Evolutionary conservation across 106 monocot genomes (phyloP), one percentile per base, ranked within the genome.

Genomic region (Acanthochlamys bracteata): DNA sequence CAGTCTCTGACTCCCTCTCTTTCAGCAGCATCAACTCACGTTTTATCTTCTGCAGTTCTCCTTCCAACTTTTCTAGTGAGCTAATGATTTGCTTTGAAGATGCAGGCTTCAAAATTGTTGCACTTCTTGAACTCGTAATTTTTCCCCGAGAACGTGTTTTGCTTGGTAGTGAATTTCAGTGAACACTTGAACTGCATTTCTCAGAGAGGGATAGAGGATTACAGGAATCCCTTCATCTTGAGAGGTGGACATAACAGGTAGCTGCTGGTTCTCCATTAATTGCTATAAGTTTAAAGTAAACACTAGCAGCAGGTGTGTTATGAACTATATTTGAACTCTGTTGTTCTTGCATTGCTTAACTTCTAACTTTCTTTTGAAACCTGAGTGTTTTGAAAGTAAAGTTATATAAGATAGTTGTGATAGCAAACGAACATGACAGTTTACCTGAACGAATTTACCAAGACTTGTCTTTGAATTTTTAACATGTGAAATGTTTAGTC

Each of bases 21-120:
- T 65, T 65, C 65, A 65, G 45, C 23, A 65, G 23, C 46, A 7
- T 65, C 14, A 49, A 12, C 65, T 65, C 65, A 25, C 20, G 19
- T 15, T 65, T 65, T 8, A 24, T 49, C 7, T 51, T n/a, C 65
- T 65, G 41, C 41, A 63, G 16, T 20, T 63, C 62, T 12, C 14
- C 41, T 42, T 63, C 41, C n/a, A 63, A 21, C 19, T 63, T 63
- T 40, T 63, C 42, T 21, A 63, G 11, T 15, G 41, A 63, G 20
- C 41, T 63, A 26, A 60, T 39, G 14, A 60, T 39, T 17, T 39
- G 60, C 19, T 26, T 22, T 60, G 60, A 60, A 60, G 26, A 59
- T 6, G 59, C 40, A 33, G 60, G 60, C 60, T 60, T 60, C 6
- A 3, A 15, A 33, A 0, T 11, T 33, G 60, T 7, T 17, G 26